These are phyloP conservation scores for Tremellales sp. DNA, from an alignment of 1,284 basidiomycete genomes.

Conservation along the genomic window DNA sequence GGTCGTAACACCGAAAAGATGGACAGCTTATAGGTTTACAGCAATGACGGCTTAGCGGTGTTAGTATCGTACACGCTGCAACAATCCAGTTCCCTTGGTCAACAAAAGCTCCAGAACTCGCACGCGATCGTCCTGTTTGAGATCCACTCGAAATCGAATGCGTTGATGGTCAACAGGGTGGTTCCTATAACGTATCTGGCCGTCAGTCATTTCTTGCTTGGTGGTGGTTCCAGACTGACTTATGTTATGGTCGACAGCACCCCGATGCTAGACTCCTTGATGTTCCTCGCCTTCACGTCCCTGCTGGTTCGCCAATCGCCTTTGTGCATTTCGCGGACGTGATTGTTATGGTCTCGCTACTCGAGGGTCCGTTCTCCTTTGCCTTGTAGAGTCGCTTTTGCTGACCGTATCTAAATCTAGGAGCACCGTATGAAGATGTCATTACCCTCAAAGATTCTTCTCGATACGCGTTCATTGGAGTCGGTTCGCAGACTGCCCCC, in stretches of 20 bases:
- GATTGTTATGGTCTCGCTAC: conserved; percentile 43
- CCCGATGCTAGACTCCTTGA: conserved; percentile 47
- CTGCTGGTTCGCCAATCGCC: conserved; percentile 32
- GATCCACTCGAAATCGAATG: conserved; percentile 20
- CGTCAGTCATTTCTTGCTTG: conserved; percentile 15
- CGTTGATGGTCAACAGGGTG: conserved; percentile 25
- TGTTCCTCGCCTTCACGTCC: conserved; percentile 40
- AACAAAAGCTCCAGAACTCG: conserved; percentile 17
- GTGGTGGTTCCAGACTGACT: background rate
- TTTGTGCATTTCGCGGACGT: conserved; percentile 48
- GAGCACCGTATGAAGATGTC: conserved; percentile 39
- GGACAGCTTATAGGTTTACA: conserved; percentile 1
- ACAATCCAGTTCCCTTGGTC: conserved; percentile 20
- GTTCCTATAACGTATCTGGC: conserved; percentile 36
- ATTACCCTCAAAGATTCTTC: conserved; percentile 38
- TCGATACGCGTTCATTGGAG: conserved; percentile 44
- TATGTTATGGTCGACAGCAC: conserved; percentile 20
- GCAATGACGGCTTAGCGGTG: conserved; percentile 29
- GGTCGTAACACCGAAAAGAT: background rate
- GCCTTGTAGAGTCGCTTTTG: background rate
- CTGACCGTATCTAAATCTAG: conserved; percentile 12
- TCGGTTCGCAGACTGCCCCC: conserved; percentile 13
- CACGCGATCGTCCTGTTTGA: conserved; percentile 35
- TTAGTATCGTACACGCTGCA: conserved; percentile 37
- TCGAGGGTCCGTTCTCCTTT: conserved; percentile 14